Base-by-base conservation (phyloP, 1,139 yeast species). In the Debaryomycetaceae sp. region DNA sequence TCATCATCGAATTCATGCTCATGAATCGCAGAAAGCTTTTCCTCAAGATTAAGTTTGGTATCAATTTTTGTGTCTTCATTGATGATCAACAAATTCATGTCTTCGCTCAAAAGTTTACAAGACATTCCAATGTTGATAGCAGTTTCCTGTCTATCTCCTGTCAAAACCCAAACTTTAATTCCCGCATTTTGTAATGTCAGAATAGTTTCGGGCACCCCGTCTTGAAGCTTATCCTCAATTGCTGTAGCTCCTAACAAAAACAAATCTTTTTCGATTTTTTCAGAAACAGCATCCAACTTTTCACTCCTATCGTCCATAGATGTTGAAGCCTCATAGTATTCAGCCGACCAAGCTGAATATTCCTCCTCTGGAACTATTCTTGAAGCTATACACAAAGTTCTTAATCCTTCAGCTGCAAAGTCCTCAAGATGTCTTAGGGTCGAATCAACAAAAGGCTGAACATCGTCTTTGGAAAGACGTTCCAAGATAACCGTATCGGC, bases 121-220 rank as follows among this genome's bases (percentile, higher is more conserved):
- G 96, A 87, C 97, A 93, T 90, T 50, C 99, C 99, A 61, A 95
- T 93, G 61, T 95, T 95, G 51, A 95, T 87, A 1, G 99, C 99
- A n/a, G 99, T 95, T 65, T 95, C 99, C 63, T 93, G 99, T 60
- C 97, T 80, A 62, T 95, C 99, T 55, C 99, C 99, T 7, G 99
- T 95, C 46, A 95, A 74, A 31, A 95, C 97, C 99, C 99, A 95
- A 22, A 95, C 80, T 62, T 90, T 93, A 54, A 95, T 90, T 13
- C 98, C 98, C 0, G 99, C 99, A 46, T 87, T 88, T 63, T 93
- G 99, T 47, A 95, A 74, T 4, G 96, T 87, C 52, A 88, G 93
- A 48, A 95, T 95, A 1, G 99, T 90, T 54, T 95, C 99, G 1
- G 99, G 98, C 11, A 95, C 99, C 35, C 97, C 99, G 48, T 93